Base-by-base conservation (phyloP, 495 filamentous ascomycete species). In the Trichoderma erinaceum region DNA sequence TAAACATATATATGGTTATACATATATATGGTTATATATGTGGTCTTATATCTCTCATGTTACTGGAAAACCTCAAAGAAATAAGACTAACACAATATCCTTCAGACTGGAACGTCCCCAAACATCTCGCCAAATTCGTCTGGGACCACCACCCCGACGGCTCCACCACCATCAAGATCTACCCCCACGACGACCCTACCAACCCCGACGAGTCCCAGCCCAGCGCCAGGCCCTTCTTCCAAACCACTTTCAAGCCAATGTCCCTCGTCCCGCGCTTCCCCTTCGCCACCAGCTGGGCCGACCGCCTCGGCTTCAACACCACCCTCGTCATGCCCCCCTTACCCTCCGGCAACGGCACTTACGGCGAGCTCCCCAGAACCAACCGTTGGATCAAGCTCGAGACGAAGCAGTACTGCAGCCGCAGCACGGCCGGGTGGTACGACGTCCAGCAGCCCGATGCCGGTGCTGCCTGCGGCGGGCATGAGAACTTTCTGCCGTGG, bases 71-170 rank as follows among this genome's bases (percentile, higher is more conserved):
- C 11, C 16, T 12, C 4, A 11, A 15, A 12, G 2, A 25, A 10
- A 66, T 10, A 41, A 25, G 41, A 18, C 64, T 66, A 43, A 66
- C 41, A 21, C 32, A 1, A 11, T 13, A 3, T 11, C 5, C 43
- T 12, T 6, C 68, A 77, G 81, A 82, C 67, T 85, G 81, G 81
- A 84, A 84, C 72, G 80, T 83, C 50, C 81, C 83, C 12, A 85
- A 85, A 71, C 83, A 84, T 71, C 75, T 85, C 18, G 84, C 82
- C 27, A 75, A 76, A 44, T 85, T 85, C 72, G 71, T 74, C 25
- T 86, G 81, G 76, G 78, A 73, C 7, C 71, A 77, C 23, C 67
- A 71, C n/a, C 71, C 73, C 3, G 71, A 74, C 66, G 74, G 74
- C 18, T 69, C 74, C 15, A 72, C 77, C n/a, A 74, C 71, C n/a